Conservation (phyloP, 2,329 filamentous ascomycete genomes). For the Diaporthe caulivora region DNA sequence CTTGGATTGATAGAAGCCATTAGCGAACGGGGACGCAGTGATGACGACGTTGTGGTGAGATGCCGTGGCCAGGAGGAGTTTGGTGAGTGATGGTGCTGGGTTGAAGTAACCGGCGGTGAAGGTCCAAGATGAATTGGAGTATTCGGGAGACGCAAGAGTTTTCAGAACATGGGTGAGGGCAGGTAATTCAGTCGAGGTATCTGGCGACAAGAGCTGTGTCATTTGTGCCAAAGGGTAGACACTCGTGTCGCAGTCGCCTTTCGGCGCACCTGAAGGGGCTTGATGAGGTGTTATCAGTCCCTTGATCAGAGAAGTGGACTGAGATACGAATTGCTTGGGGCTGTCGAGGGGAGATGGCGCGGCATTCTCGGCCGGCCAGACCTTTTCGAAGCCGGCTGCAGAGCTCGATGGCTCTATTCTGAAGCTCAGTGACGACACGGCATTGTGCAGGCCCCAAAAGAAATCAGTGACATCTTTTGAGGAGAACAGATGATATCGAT, state of each 20-base stretch:
- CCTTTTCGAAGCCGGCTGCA: constrained; percentile 68
- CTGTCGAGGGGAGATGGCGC: constrained; percentile 80
- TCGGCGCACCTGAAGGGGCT: constrained; percentile 39
- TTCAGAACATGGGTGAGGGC: constrained; percentile 81
- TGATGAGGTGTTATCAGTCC: constrained; percentile 72
- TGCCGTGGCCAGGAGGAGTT: constrained; percentile 80
- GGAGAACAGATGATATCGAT: constrained; percentile 92
- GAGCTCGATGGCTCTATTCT: constrained; percentile 74
- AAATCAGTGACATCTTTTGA: constrained; percentile 85
- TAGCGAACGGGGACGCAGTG: constrained; percentile 92
- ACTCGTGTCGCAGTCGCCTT: constrained; percentile 67
- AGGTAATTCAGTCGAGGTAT: constrained; percentile 90
- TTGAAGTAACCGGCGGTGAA: constrained; percentile 99
- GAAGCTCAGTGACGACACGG: constrained; percentile 85
- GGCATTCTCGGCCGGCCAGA: constrained; percentile 82
- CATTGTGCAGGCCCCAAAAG: constrained; percentile 82
- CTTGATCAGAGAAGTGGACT: constrained; percentile 75
- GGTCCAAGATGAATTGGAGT: constrained; percentile 84
- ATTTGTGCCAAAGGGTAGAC: constrained; percentile 92
- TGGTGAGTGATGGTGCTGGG: constrained; percentile 86
- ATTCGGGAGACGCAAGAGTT: constrained; percentile 72
- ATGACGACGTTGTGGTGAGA: constrained; percentile 83
- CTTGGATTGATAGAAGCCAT: constrained; percentile 91
- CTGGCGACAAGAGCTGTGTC: constrained; percentile 82
- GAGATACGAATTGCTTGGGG: constrained; percentile 75